Percentiles rank a stretch among this genome's conserved stretches.
Evolutionary conservation across 2,329 filamentous ascomycete species (phyloP).

Genomic region (Colletotrichum lentis): DNA sequence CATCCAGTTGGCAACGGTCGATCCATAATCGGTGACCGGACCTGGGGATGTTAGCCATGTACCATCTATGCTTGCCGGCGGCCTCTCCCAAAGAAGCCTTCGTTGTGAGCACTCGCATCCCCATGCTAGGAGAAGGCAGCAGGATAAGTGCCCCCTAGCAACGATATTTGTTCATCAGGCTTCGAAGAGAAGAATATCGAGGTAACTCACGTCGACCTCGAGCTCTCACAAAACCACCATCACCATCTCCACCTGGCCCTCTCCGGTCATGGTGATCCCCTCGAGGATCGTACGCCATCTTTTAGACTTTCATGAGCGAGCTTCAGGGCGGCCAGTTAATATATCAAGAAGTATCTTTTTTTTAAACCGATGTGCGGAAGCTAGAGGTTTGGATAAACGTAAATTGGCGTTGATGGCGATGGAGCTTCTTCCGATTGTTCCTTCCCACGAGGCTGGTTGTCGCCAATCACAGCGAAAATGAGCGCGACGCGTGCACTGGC

Average conservation of each 20-base stretch:
- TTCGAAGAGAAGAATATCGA: background rate
- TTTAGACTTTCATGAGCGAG: slow-evolving; percentile 36
- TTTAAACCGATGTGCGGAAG: slow-evolving; percentile 9
- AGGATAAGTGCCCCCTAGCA: background rate
- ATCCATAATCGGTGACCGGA: slow-evolving; percentile 91
- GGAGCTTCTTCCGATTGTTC: slow-evolving; percentile 8
- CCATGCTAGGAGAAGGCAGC: background rate
- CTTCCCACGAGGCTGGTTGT: slow-evolving; percentile 20
- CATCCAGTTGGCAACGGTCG: slow-evolving; percentile 91
- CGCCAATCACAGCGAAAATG: slow-evolving; percentile 32
- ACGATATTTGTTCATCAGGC: background rate
- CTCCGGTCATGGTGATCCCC: slow-evolving; percentile 56
- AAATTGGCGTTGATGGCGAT: slow-evolving; percentile 18
- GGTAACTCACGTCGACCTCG: slow-evolving; percentile 60
- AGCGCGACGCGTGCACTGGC: slow-evolving; percentile 35
- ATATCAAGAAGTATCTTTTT: background rate
- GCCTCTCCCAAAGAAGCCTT: background rate
- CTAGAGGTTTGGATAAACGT: slow-evolving; percentile 1
- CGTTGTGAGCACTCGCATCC: background rate
- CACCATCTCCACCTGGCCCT: slow-evolving; percentile 49
- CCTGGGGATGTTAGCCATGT: slow-evolving; percentile 58
- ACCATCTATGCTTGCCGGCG: background rate
- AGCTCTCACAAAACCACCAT: slow-evolving; percentile 58
- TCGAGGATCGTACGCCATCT: slow-evolving; percentile 64
- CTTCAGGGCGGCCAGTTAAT: background rate